phyloP scores from a whole-genome alignment of 345 rosid genomes.

The Aquilaria malaccensis region DNA sequence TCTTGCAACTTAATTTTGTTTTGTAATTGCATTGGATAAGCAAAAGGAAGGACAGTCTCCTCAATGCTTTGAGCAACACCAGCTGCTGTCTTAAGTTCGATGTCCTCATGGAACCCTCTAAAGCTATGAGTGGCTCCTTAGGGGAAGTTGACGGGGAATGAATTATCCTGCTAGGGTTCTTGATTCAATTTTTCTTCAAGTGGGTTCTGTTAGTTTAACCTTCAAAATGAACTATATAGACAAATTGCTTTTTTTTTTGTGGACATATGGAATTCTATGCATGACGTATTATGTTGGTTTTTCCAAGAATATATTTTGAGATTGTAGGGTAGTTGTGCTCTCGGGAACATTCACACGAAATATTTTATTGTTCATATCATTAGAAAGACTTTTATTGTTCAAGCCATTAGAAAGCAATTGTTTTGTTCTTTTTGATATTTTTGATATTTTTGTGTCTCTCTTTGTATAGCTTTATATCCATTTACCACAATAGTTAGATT shows the following conservation, averaged over 20 bases:
- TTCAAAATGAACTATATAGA: conserved; percentile 90
- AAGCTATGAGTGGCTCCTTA: conserved; percentile 92
- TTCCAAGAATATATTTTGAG: conserved; percentile 53
- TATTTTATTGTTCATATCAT: conserved; percentile 30
- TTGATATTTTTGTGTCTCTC: conserved; percentile 16
- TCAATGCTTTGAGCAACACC: conserved; percentile 61
- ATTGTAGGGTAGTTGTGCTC: conserved; percentile 67
- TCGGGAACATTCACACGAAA: conserved; percentile 57
- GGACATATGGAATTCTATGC: conserved; percentile 44
- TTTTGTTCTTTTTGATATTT: conserved; percentile 13
- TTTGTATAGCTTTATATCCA: no score
- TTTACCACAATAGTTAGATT: conserved; percentile 7
- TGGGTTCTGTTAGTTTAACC: no score
- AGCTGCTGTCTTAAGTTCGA: conserved; percentile 95
- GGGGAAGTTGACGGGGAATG: conserved; percentile 50
- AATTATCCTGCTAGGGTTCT: conserved; percentile 68
- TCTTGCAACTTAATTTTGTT: no score
- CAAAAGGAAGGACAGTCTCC: conserved; percentile 90
- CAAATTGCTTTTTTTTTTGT: conserved; percentile 55
- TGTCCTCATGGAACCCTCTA: conserved; percentile 96
- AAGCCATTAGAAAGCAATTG: conserved; percentile 9
- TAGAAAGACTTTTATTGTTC: conserved; percentile 15
- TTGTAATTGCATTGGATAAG: conserved; percentile 78
- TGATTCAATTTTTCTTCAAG: conserved; percentile 91
- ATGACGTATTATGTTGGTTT: conserved; percentile 53